Base-by-base conservation (phyloP, 257 asterid species). In the Craterostigma plantagineum region DNA sequence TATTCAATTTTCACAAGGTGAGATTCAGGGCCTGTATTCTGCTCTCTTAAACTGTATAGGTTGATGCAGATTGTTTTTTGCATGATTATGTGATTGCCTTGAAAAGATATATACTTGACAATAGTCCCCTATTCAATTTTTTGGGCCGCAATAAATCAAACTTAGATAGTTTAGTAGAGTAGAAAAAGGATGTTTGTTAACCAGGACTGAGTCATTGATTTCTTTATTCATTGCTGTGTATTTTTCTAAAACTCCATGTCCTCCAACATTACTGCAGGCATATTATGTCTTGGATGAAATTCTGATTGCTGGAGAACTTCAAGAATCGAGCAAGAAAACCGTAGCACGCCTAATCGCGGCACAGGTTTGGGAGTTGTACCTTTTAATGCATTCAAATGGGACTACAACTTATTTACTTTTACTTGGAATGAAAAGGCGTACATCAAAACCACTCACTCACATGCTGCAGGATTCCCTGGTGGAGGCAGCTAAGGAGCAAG, bases 281-380 rank as follows among this genome's bases (percentile, higher is more conserved):
- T 90, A 90, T 63, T 83, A 79, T 50, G 65, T 83, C 58, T 58
- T 90, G 91, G 99, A 90, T 48, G 99, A 90, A 67, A 55, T 90
- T 46, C 58, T 90, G 61, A 83, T 90, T 50, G 99, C 95, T 51
- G 99, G 95, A 53, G 99, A 90, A 55, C 99, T 83, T 49, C 99
- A 90, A 66, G 99, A 90, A 60, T 72, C 99, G 0, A 90, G 95
- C 75, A 90, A 90, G 79, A 90, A 83, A 73, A 79, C 92, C n/a
- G 86, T 83, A 45, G 95, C 92, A 9, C 93, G 95, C 35, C 70
- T 79, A 52, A 67, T 83, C 52, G 99, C 95, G 67, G 94, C 99
- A 7, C 95, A 90, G 81, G 99, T 83, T 40, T 30, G 53, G 15
- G 18, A 46, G 38, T 49, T 30, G 6, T 38, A 34, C 51, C 48